These are phyloP conservation scores for Metschnikowia anglica DNA, from an alignment of 805 yeast species.

Conservation along the genomic window DNA sequence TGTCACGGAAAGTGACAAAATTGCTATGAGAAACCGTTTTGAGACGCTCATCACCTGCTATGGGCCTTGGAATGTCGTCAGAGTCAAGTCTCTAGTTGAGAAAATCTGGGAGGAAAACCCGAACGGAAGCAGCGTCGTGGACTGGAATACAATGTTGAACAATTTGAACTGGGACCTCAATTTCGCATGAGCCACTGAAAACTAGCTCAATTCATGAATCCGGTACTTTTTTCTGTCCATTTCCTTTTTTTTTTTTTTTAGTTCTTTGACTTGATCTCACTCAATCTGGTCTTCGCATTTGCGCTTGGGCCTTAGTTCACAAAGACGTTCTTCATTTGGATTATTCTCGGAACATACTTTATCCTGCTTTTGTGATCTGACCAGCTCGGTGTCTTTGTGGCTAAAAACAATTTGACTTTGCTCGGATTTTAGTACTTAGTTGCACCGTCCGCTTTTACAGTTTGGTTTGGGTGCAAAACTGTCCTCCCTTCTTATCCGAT, in stretches of 20 bases:
- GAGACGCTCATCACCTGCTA: slow-evolving; percentile 60
- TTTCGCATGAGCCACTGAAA: slow-evolving; percentile 49
- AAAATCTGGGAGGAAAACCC: slow-evolving; percentile 49
- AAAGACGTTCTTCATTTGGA: neutral
- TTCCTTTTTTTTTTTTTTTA: neutral
- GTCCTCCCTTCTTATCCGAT: slow-evolving; percentile 4
- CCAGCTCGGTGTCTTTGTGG: no score
- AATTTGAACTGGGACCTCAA: slow-evolving; percentile 75
- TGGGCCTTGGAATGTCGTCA: slow-evolving; percentile 59
- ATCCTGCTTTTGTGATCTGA: neutral
- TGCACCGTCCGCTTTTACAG: neutral
- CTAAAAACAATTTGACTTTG: neutral
- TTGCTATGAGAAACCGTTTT: slow-evolving; percentile 51
- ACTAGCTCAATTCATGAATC: neutral
- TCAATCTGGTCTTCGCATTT: neutral
- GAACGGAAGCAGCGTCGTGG: slow-evolving; percentile 59
- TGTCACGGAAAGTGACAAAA: slow-evolving; percentile 50
- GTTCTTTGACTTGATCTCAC: neutral
- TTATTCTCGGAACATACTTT: neutral
- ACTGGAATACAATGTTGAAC: slow-evolving; percentile 70
- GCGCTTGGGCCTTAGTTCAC: neutral
- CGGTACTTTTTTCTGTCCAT: neutral
- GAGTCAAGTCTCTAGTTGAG: slow-evolving; percentile 46
- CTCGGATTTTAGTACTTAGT: neutral
- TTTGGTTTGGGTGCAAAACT: slow-evolving; percentile 6